A percentile compares a stretch with the other conserved stretches of the same genome.
phyloP scores from a whole-genome alignment of 495 filamentous ascomycete genomes.

The Talaromyces stipitatus region DNA sequence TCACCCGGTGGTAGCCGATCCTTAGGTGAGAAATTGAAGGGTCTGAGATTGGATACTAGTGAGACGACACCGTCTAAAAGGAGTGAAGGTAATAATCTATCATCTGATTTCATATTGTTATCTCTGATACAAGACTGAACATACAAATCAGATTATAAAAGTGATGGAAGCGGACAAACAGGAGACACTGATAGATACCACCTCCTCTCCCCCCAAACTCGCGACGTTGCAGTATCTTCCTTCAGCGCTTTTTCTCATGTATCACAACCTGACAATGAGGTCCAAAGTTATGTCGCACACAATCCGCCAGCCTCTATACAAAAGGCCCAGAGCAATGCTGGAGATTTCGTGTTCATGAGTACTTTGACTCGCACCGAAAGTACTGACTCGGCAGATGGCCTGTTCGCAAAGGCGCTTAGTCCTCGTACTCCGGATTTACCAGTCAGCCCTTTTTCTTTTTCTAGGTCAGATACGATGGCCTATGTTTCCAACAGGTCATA shows the following conservation, averaged over 20 bases:
- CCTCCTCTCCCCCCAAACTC: constrained; percentile 52
- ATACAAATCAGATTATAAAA: not conserved
- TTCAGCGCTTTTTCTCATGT: constrained; percentile 57
- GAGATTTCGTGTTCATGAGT: constrained; percentile 30
- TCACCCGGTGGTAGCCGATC: constrained; percentile 52
- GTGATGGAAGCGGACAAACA: not conserved
- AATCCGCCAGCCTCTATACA: constrained; percentile 36
- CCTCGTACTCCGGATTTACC: constrained; percentile 72
- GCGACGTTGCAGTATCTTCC: constrained; percentile 59
- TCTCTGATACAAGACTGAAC: not conserved
- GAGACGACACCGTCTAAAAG: constrained; percentile 47
- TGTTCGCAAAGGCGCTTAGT: constrained; percentile 75
- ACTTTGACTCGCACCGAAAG: constrained; percentile 16
- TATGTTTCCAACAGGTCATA: too few species aligned
- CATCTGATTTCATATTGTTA: not conserved
- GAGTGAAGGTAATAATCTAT: constrained; percentile 31
- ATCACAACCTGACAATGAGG: constrained; percentile 24
- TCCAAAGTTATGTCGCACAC: constrained; percentile 29
- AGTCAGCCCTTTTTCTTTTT: constrained; percentile 62
- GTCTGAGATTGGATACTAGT: constrained; percentile 66
- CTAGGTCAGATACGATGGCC: too few species aligned
- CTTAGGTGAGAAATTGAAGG: constrained; percentile 69
- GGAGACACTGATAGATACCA: constrained; percentile 16
- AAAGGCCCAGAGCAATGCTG: constrained; percentile 28
- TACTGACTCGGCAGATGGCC: constrained; percentile 56